Evolutionary conservation across 202 grass and related monocot species (phyloP).

Genomic region (Panicum virgatum): DNA sequence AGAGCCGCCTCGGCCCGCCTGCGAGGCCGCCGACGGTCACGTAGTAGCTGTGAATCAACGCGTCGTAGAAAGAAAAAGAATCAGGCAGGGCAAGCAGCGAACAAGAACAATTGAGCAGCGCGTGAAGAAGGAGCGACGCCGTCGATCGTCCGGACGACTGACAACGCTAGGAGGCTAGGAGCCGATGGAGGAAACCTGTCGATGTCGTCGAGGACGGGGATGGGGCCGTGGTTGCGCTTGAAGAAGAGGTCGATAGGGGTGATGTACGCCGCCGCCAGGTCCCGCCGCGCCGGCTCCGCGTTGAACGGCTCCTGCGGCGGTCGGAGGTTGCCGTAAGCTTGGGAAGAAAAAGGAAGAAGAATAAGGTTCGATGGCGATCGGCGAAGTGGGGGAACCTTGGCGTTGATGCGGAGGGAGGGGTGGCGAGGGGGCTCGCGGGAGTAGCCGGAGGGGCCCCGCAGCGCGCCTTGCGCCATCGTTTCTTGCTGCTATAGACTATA

Average conservation of each 20-base stretch:
- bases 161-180: too few relatives aligned
- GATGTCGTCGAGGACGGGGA: slow-evolving; percentile 67
- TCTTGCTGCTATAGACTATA: too few relatives aligned
- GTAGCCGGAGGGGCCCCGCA: slow-evolving; percentile 42
- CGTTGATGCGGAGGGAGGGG: slow-evolving; percentile 62
- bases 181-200: slow-evolving; percentile 29
- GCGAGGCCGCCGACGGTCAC: slow-evolving; percentile 56
- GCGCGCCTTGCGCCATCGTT: slow-evolving; percentile 3
- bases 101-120: background rate
- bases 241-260: slow-evolving; percentile 74
- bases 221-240: slow-evolving; percentile 82
- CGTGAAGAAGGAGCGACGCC: too few relatives aligned
- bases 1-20: slow-evolving; percentile 39
- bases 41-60: slow-evolving; percentile 51
- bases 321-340: background rate
- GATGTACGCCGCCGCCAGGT: slow-evolving; percentile 57
- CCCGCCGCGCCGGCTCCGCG: slow-evolving; percentile 60
- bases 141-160: too few relatives aligned
- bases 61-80: background rate
- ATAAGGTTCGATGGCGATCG: background rate
- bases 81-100: background rate
- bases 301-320: slow-evolving; percentile 72
- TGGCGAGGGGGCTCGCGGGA: slow-evolving; percentile 58
- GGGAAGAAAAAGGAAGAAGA: background rate
- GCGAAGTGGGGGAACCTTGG: slow-evolving; percentile 38